Base-by-base conservation (phyloP, 495 filamentous ascomycete genomes). In the Penicillium pulvis region DNA sequence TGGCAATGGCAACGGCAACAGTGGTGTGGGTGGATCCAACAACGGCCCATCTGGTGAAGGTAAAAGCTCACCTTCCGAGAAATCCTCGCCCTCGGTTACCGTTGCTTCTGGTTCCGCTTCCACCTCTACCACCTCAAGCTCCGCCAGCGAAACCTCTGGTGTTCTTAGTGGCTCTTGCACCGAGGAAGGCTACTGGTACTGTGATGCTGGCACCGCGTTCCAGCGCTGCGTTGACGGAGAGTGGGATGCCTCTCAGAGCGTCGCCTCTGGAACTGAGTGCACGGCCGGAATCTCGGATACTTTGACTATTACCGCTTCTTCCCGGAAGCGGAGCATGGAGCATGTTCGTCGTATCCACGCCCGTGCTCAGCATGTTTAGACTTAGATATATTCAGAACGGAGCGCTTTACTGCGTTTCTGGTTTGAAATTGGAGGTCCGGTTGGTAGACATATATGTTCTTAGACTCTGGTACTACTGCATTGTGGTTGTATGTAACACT, bases 201-300 rank as follows among this genome's bases (percentile, higher is more conserved):
- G 84, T 68, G 71, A 83, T 41, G 70, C 63, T 33, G 83, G 82
- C 51, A 71, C 70, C 2, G 67, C 73, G 1, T 87, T 82, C 76
- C 83, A 85, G 69, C 80, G 82, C 51, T 87, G 84, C 61, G 84
- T 81, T 6, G 76, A 76, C n/a, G 83, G 83, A 6, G 52, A 56
- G 35, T 87, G 84, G 84, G 81, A 80, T 24, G 72, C 60, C 11
- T 67, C 74, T 19, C 72, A 79, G 31, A 60, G 67, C 43, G 64
- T 85, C 67, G 77, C 83, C 0, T 67, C 73, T 0, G 83, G 83
- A 52, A 85, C 81, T 2, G 64, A 58, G 26, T 87, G 84, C 72
- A 75, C 57, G 11, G 53, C 74, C 20, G 84, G 84, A 16, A 63
- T 76, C 45, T 73, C 75, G 50, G 65, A 69, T 26, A 60, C 48